phyloP scores from a whole-genome alignment of 2,329 filamentous ascomycete species.

The Exophiala phaeomuriformis region DNA sequence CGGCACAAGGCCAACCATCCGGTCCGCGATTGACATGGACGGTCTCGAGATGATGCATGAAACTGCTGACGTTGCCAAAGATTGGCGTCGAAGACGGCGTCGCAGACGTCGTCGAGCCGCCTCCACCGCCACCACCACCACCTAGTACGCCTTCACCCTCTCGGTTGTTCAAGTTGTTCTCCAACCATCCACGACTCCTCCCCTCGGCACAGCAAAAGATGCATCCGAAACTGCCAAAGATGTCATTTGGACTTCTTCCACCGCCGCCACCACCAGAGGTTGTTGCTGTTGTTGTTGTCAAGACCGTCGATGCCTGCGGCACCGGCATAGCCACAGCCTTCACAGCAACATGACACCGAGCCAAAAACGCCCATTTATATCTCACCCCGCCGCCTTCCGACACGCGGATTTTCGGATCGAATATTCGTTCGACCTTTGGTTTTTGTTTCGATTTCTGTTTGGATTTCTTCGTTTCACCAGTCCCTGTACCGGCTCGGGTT shows the following conservation, averaged over 20 bases:
- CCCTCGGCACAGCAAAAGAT: conserved; percentile 42
- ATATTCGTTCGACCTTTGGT: conserved; percentile 17
- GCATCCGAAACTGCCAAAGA: conserved; percentile 36
- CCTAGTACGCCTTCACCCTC: no score
- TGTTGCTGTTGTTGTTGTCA: no score
- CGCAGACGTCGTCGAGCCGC: background rate
- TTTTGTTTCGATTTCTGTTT: conserved; percentile 6
- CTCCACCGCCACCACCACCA: no score
- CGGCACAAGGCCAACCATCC: conserved; percentile 30
- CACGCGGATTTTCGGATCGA: conserved; percentile 29
- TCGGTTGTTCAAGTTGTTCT: background rate
- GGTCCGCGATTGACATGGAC: conserved; percentile 34
- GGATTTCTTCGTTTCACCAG: conserved; percentile 18
- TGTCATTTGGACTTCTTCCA: no score
- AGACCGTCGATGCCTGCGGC: conserved; percentile 37
- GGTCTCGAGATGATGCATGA: conserved; percentile 39
- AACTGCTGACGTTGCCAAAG: conserved; percentile 36
- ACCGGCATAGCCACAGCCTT: conserved; percentile 27
- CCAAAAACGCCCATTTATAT: conserved; percentile 43
- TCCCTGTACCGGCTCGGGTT: conserved; percentile 13
- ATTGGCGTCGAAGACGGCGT: conserved; percentile 27
- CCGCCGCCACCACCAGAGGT: no score
- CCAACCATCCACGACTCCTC: conserved; percentile 25
- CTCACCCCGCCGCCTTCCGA: conserved; percentile 32
- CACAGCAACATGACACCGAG: conserved; percentile 40